Base-by-base conservation (phyloP, 176 grass and related monocot genomes). In the Zea luxurians region DNA sequence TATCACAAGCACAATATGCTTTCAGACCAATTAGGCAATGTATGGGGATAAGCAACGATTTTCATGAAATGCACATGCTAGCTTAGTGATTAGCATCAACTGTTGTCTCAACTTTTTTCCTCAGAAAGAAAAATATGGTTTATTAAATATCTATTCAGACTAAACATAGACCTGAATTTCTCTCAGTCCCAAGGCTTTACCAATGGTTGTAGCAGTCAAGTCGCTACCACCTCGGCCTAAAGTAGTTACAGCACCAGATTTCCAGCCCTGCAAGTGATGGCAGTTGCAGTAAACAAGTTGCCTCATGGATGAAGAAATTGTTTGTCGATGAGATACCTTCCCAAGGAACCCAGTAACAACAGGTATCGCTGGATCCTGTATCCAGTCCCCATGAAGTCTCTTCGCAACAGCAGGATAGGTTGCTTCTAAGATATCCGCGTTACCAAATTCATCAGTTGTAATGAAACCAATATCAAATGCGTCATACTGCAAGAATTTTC, bases 111-210 rank as follows among this genome's bases (percentile, higher is more conserved):
- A 46, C 13, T 48, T 45, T 38, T 57, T 37, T 18, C 27, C 11
- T 6, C 27, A 20, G 12, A 70, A 71, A 71, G 37, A 11, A 75
- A 64, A 83, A 44, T 15, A 70, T 7, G 10, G 11, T 68, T 74
- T 34, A 18, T 9, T 62, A 37, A 68, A 47, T 57, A 40, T 78
- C 20, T 82, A 82, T 72, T 73, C 37, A 82, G 87, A 44, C 72
- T 81, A 77, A 68, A 83, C 87, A 79, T 63, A 43, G 48, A 99
- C 96, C 92, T 96, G 88, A 83, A 96, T 95, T 91, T 99, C 96
- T 85, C 88, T 91, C 80, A 99, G 87, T 74, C 96, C 96, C 86
- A 99, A 73, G 77, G 96, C 96, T 89, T 93, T 99, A 88, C 92
- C 96, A 82, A 99, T 87, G 71, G 92, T 88, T 83, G 96, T 99